Evolutionary conservation across 2,329 filamentous ascomycete species (phyloP).

Genomic region (Cladophialophora psammophila): DNA sequence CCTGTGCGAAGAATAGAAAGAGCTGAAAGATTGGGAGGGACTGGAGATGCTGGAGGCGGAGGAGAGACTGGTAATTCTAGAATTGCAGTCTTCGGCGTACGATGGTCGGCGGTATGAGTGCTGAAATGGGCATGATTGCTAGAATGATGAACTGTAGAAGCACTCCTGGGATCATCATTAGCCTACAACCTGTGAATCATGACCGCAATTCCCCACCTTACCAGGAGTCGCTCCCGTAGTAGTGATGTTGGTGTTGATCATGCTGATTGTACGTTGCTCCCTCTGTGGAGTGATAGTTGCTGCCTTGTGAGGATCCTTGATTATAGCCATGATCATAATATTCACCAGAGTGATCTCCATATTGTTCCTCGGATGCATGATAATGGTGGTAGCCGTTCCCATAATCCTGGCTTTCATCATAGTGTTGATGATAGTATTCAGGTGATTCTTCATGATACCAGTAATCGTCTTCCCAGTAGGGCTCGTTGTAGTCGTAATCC

Average conservation of each 20-base stretch:
- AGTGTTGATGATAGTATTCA: not conserved
- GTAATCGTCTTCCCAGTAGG: conserved; percentile 11
- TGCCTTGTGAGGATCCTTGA: not conserved
- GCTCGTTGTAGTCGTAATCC: conserved; percentile 7
- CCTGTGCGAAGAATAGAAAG: not conserved
- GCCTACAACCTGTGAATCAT: not conserved
- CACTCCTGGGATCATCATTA: not conserved
- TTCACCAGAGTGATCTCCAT: not conserved
- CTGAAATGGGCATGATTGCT: not conserved
- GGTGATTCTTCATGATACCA: conserved; percentile 10
- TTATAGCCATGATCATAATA: not conserved
- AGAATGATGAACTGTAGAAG: not conserved
- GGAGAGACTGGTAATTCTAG: not conserved
- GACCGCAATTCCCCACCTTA: not conserved
- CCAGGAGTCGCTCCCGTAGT: conserved; percentile 12
- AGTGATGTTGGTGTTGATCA: not conserved
- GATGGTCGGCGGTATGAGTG: not conserved
- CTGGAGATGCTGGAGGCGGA: not conserved
- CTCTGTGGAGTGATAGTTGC: not conserved
- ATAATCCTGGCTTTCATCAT: not conserved
- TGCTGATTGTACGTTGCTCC: not conserved
- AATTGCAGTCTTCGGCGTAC: not conserved
- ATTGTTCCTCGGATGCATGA: not conserved
- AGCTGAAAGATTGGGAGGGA: not conserved
- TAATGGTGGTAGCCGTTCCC: not conserved